A percentile compares a stretch with the other conserved stretches of the same genome.
These are phyloP conservation scores for Penicillium bovifimosum DNA, from an alignment of 495 filamentous ascomycete species.

Conservation along the genomic window DNA sequence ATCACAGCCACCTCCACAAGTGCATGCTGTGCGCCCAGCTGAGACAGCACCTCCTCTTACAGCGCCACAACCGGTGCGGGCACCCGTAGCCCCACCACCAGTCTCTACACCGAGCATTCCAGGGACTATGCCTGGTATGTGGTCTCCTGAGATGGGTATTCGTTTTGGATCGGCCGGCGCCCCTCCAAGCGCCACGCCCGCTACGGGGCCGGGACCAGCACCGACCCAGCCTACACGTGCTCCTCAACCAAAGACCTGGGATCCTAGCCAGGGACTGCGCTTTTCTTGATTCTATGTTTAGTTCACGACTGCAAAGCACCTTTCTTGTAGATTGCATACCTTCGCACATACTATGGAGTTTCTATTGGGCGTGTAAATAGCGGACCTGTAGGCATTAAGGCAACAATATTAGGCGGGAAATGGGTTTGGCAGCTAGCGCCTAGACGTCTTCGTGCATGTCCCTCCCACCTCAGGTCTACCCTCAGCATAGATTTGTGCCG, in stretches of 20 bases:
- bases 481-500: no score
- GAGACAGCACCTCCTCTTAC: constrained; percentile 38
- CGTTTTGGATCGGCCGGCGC: constrained; percentile 50
- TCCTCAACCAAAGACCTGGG: constrained; percentile 44
- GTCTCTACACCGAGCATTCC: constrained; percentile 34
- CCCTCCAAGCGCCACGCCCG: constrained; percentile 12
- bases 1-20: constrained; percentile 31
- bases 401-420: no score
- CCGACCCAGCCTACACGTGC: constrained; percentile 15
- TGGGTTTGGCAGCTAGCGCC: no score
- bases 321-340: background rate
- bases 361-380: background rate
- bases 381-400: no score
- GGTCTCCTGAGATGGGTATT: constrained; percentile 76
- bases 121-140: constrained; percentile 47
- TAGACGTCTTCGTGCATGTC: no score
- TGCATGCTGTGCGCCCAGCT: constrained; percentile 13
- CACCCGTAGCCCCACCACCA: constrained; percentile 50
- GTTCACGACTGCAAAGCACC: background rate
- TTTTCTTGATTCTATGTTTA: constrained; percentile 44
- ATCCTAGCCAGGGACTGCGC: constrained; percentile 55
- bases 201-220: constrained; percentile 11
- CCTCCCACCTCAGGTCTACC: no score
- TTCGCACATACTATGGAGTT: constrained; percentile 2
- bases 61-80: constrained; percentile 50